Evolutionary conservation across 148 eudicot genomes (phyloP).

Genomic region (Heliamphora exappendiculata): DNA sequence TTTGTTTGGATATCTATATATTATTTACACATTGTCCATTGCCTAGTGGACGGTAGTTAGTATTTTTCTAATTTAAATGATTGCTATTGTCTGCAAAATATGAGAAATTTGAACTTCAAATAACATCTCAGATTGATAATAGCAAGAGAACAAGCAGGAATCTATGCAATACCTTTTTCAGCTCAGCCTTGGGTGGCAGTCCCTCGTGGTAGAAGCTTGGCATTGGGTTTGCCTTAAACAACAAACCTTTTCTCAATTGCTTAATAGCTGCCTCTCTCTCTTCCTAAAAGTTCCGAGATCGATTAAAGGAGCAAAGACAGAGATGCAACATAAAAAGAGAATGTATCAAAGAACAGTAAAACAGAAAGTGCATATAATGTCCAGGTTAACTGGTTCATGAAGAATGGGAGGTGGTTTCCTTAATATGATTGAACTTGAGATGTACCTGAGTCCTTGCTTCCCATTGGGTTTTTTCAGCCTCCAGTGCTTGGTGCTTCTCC

Average conservation of each 20-base stretch:
- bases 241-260: conserved; percentile 55
- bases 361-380: background rate
- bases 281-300: conserved; percentile 40
- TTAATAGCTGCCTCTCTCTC: conserved; percentile 68
- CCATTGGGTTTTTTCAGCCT: conserved; percentile 66
- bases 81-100: background rate
- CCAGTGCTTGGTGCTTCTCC: conserved; percentile 86
- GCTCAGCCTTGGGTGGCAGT: conserved; percentile 71
- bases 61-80: too few relatives aligned
- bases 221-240: conserved; percentile 80
- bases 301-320: conserved; percentile 9
- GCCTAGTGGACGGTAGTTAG: too few relatives aligned
- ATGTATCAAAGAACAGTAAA: too few relatives aligned
- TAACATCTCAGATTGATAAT: background rate
- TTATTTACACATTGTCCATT: too few relatives aligned
- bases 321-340: background rate
- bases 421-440: background rate
- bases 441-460: conserved; percentile 75
- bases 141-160: background rate
- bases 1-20: too few relatives aligned
- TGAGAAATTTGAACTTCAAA: background rate
- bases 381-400: background rate
- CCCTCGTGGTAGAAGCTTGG: conserved; percentile 83
- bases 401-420: background rate
- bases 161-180: conserved; percentile 55